Evolutionary conservation across 441 rosid species (phyloP).

Genomic region (Adansonia madagascariensis): DNA sequence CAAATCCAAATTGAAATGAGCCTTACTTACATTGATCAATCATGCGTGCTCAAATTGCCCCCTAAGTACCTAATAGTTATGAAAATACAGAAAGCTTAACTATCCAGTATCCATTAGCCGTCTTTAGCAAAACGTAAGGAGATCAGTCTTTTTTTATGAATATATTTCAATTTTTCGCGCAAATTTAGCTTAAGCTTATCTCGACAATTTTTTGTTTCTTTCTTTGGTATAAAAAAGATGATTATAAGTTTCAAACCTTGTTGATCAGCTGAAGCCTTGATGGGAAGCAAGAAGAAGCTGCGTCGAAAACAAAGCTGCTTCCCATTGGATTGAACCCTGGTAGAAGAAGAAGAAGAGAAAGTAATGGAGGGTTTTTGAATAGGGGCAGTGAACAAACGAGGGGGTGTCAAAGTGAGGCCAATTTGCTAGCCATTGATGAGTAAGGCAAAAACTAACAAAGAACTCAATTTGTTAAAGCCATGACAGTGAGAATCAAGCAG

Average conservation of each 20-base stretch:
- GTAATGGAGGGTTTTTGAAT: background rate
- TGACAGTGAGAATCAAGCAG: conserved; percentile 13
- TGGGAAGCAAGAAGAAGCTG: conserved; percentile 47
- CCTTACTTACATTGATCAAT: background rate
- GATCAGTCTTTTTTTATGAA: background rate
- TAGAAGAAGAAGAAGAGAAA: conserved; percentile 24
- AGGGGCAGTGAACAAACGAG: too few species aligned
- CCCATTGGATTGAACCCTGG: conserved; percentile 45
- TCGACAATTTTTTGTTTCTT: background rate
- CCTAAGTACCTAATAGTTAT: background rate
- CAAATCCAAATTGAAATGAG: background rate
- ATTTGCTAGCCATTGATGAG: conserved; percentile 52
- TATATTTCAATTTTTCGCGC: background rate
- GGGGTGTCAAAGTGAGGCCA: background rate
- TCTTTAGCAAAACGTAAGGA: background rate
- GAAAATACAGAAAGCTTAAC: background rate
- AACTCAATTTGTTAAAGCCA: conserved; percentile 22
- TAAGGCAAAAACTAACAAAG: background rate
- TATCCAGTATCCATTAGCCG: background rate
- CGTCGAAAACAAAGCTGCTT: conserved; percentile 48
- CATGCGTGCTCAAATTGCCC: background rate
- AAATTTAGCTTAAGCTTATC: background rate
- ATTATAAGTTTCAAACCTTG: conserved; percentile 47
- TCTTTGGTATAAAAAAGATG: background rate
- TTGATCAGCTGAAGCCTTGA: conserved; percentile 78